These are phyloP conservation scores for Scenedesmus sp. DNA, from an alignment of 163 green algal genomes.

Conservation along the genomic window DNA sequence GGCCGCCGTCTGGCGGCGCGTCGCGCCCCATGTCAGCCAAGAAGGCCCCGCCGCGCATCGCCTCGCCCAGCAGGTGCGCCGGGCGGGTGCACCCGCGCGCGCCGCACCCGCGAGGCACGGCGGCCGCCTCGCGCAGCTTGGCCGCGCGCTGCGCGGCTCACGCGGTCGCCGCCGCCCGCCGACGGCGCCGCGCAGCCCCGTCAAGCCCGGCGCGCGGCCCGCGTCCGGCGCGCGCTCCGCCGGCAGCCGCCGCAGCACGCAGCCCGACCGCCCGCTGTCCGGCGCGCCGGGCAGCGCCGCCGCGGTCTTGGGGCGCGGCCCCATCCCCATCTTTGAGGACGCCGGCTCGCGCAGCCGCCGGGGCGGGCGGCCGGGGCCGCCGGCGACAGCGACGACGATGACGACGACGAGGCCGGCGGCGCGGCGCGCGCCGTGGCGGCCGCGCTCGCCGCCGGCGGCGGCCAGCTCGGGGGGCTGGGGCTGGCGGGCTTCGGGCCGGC, in stretches of 20 bases:
- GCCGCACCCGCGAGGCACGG: no score
- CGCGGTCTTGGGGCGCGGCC: slow-evolving; percentile 33
- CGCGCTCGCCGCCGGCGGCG: no score
- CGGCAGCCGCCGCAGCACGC: neutral
- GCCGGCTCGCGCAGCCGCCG: slow-evolving; percentile 3
- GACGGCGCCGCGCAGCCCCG: slow-evolving; percentile 18
- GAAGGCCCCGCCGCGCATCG: slow-evolving; percentile 27
- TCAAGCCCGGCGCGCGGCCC: slow-evolving; percentile 9
- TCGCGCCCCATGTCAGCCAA: slow-evolving; percentile 36
- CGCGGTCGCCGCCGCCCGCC: no score
- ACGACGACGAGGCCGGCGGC: slow-evolving; percentile 59
- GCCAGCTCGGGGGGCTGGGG: no score
- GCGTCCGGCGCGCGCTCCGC: slow-evolving; percentile 9
- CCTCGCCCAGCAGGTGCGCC: slow-evolving; percentile 28
- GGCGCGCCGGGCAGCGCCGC: neutral
- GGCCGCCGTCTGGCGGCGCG: neutral
- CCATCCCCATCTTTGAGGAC: slow-evolving; percentile 56
- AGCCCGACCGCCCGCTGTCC: slow-evolving; percentile 5
- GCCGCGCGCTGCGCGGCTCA: no score
- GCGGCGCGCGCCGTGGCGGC: slow-evolving; percentile 25
- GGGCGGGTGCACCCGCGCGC: no score
- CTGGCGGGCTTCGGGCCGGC: no score
- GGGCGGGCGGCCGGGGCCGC: neutral
- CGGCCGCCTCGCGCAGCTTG: no score
- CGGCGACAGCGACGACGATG: slow-evolving; percentile 36